phyloP scores from a whole-genome alignment of 2,329 filamentous ascomycete genomes.

The Trichoderma citrinoviride region DNA sequence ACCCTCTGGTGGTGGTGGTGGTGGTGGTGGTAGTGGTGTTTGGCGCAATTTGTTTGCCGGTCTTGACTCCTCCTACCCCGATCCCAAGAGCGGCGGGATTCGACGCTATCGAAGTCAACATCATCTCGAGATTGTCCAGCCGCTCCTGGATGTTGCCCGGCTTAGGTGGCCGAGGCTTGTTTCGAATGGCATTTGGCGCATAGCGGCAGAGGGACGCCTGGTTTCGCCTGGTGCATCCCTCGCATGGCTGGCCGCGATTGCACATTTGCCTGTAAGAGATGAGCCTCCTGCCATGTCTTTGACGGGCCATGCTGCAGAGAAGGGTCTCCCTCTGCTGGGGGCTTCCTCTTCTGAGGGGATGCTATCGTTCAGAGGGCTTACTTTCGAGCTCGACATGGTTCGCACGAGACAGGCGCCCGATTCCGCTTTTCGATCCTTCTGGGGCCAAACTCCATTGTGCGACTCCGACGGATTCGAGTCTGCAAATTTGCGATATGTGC shows the following conservation, averaged over 20 bases:
- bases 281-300: background rate
- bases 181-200: conserved; percentile 6
- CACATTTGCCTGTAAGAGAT: conserved; percentile 5
- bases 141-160: conserved; percentile 1
- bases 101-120: background rate
- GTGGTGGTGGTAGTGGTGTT: background rate
- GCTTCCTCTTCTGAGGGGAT: no score
- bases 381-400: conserved; percentile 13
- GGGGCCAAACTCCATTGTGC: background rate
- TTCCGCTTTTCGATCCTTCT: conserved; percentile 14
- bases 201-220: conserved; percentile 4
- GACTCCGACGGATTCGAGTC: background rate
- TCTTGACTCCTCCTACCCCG: background rate
- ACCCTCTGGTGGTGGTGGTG: background rate
- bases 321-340: no score
- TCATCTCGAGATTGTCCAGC: conserved; percentile 1
- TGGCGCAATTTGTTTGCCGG: background rate
- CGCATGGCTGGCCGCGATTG: conserved; percentile 11
- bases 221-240: background rate
- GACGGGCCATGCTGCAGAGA: background rate
- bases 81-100: background rate
- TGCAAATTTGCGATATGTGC: no score
- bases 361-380: background rate
- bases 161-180: conserved; percentile 5
- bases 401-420: conserved; percentile 13